Evolutionary conservation across 2,329 filamentous ascomycete genomes (phyloP).

Genomic region (Monascus ruber): DNA sequence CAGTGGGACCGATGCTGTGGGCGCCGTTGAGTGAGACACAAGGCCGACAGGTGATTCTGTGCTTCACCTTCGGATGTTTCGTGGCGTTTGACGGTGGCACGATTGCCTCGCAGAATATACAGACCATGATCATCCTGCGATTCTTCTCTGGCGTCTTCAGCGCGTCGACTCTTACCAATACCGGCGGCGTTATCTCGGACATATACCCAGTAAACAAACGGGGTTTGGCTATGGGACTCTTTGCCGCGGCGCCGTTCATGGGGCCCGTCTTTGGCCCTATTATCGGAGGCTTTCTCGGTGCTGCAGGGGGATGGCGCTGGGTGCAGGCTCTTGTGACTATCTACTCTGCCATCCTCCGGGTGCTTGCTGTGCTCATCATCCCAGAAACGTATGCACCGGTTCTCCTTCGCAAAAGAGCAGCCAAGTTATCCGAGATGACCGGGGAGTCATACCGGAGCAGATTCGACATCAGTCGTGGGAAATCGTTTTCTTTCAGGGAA

Average conservation of each 20-base stretch:
- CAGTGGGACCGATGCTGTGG: conserved; percentile 26
- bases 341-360: conserved; percentile 48
- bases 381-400: conserved; percentile 52
- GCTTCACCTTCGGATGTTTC: conserved; percentile 1
- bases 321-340: conserved; percentile 48
- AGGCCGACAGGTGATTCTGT: conserved; percentile 1
- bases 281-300: conserved; percentile 50
- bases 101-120: conserved; percentile 44
- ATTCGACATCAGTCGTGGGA: conserved; percentile 38
- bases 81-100: conserved; percentile 3
- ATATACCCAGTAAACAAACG: conserved; percentile 40
- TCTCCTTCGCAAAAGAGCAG: conserved; percentile 41
- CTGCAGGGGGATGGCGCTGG: conserved; percentile 54
- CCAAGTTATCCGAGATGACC: conserved; percentile 40
- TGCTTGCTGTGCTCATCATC: conserved; percentile 27
- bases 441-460: conserved; percentile 39
- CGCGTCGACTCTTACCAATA: conserved; percentile 47
- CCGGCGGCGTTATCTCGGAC: conserved; percentile 47
- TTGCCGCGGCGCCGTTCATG: conserved; percentile 52
- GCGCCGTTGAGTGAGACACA: conserved; percentile 6
- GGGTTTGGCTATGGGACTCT: conserved; percentile 48
- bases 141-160: conserved; percentile 50
- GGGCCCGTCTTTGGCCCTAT: conserved; percentile 52
- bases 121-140: conserved; percentile 47
- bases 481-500: conserved; percentile 21